Conservation (phyloP, 495 filamentous ascomycete genomes). For the Xylaria grammica region DNA sequence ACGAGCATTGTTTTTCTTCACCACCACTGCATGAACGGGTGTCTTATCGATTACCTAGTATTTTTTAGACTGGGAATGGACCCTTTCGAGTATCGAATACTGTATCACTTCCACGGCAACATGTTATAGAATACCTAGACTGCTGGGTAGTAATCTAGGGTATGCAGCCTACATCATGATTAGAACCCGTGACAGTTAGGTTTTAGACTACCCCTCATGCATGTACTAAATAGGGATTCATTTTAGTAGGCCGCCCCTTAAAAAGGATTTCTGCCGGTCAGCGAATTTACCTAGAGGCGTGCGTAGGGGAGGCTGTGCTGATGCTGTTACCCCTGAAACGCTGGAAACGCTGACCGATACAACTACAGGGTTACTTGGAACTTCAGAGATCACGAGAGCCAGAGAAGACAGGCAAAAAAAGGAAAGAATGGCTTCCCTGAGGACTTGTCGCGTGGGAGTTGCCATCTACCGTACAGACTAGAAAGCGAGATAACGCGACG, state of each 20-base stretch:
- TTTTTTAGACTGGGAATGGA: too few relatives aligned
- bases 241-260: not conserved
- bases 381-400: not conserved
- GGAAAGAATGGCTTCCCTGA: too few relatives aligned
- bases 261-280: not conserved
- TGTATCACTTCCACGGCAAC: not conserved
- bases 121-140: not conserved
- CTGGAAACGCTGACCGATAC: constrained; percentile 20
- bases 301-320: constrained; percentile 1
- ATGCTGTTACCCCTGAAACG: constrained; percentile 13
- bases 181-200: too few relatives aligned
- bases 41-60: too few relatives aligned
- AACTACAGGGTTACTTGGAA: not conserved
- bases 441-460: too few relatives aligned
- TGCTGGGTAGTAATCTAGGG: too few relatives aligned
- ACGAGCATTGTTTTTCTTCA: too few relatives aligned
- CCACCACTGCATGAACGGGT: too few relatives aligned
- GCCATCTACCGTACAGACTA: too few relatives aligned
- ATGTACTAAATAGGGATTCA: not conserved
- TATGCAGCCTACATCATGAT: too few relatives aligned
- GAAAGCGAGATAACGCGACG: too few relatives aligned
- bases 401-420: not conserved
- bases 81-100: too few relatives aligned
- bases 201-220: not conserved
- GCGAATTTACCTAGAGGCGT: not conserved